Conservation (phyloP, 2,329 filamentous ascomycete genomes). For the Cytospora leucostoma region DNA sequence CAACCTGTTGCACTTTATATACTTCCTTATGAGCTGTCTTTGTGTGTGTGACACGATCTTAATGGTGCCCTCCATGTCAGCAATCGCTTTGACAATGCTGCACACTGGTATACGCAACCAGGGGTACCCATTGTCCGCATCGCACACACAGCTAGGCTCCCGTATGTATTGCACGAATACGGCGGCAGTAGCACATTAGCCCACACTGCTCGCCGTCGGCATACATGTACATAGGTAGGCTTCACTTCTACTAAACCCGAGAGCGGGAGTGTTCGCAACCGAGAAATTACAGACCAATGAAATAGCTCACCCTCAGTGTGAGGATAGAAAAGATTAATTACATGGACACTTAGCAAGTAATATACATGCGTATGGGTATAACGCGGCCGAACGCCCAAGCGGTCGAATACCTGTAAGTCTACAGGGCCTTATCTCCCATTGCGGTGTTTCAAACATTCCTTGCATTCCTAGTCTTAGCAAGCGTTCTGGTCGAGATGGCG, state of each 20-base stretch:
- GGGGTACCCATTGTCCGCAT: background rate
- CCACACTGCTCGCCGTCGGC: too few species aligned
- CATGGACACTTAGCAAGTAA: too few species aligned
- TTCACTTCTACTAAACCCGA: too few species aligned
- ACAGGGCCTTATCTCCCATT: background rate
- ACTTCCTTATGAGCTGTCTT: conserved; percentile 14
- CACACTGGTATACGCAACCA: background rate
- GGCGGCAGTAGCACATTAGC: too few species aligned
- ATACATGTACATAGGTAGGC: too few species aligned
- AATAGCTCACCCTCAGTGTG: too few species aligned
- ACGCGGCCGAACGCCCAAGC: background rate
- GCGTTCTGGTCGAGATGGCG: background rate
- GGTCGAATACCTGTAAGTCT: background rate
- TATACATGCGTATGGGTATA: background rate
- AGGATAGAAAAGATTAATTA: too few species aligned
- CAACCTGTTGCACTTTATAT: conserved; percentile 2
- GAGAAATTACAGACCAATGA: too few species aligned
- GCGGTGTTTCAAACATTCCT: conserved; percentile 10
- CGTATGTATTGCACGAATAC: too few species aligned
- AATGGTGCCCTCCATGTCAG: conserved; percentile 18
- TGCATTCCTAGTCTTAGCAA: conserved; percentile 3
- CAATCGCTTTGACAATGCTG: conserved; percentile 1
- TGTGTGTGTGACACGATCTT: background rate
- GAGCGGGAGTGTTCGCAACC: too few species aligned
- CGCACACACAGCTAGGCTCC: too few species aligned